Evolutionary conservation across 2,329 filamentous ascomycete species (phyloP).

Genomic region (Fusarium sp.): DNA sequence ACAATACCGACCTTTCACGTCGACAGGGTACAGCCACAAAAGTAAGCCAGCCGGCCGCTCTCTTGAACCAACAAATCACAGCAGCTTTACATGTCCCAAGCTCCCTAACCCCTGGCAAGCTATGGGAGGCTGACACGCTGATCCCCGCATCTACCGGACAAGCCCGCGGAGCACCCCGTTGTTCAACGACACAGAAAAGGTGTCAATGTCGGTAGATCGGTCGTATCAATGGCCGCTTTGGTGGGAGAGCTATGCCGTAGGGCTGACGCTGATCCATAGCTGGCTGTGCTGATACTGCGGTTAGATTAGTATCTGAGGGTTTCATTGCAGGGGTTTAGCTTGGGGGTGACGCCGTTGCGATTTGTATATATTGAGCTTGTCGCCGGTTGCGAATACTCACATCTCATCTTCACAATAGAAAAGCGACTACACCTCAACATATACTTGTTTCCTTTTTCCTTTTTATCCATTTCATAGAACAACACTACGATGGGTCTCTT

Average conservation of each 20-base stretch:
- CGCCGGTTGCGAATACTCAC: neutral
- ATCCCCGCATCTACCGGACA: neutral
- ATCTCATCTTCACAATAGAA: neutral
- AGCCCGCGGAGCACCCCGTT: neutral
- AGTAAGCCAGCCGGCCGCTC: neutral
- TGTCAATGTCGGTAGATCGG: neutral
- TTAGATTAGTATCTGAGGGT: neutral
- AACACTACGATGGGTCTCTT: neutral
- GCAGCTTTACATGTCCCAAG: neutral
- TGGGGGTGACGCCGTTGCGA: neutral
- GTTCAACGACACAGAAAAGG: neutral
- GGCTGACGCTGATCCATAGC: neutral
- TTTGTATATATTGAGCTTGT: neutral
- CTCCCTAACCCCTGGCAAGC: neutral
- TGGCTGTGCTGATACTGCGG: neutral
- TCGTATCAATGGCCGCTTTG: neutral
- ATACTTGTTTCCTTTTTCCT: too few relatives aligned
- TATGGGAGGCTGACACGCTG: neutral
- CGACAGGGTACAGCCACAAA: neutral
- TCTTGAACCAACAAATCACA: neutral
- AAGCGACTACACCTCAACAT: neutral
- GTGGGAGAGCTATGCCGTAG: neutral
- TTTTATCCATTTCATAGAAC: neutral
- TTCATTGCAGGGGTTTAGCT: neutral
- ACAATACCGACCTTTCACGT: neutral